These are phyloP conservation scores for Hyphopichia khmerensis DNA, from an alignment of 1,139 yeast species.

Conservation along the genomic window DNA sequence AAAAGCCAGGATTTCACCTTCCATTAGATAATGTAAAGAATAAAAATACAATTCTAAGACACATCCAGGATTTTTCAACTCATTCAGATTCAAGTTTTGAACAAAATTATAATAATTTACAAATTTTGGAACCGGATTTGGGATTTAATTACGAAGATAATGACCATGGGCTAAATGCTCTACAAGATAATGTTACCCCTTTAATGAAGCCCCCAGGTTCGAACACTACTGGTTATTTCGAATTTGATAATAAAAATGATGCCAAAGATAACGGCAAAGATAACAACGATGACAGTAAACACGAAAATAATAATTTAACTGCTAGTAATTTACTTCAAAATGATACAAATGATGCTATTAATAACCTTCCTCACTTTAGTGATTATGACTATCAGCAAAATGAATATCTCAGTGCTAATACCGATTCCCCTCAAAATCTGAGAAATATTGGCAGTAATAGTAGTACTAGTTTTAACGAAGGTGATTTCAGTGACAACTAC, in stretches of 20 bases:
- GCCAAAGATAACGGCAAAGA: no score
- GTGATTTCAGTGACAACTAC: not conserved
- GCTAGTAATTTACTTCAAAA: not conserved
- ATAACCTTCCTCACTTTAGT: not conserved
- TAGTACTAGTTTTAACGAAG: slow-evolving; percentile 3
- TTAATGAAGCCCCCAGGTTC: slow-evolving; percentile 43
- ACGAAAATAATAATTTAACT: not conserved
- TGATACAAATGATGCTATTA: not conserved
- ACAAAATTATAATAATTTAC: slow-evolving; percentile 11
- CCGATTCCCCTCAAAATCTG: slow-evolving; percentile 4
- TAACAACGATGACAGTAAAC: not conserved
- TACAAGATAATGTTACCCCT: slow-evolving; percentile 32
- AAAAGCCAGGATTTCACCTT: slow-evolving; percentile 15
- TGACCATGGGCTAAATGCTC: slow-evolving; percentile 10
- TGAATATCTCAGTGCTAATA: slow-evolving; percentile 3
- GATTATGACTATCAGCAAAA: slow-evolving; percentile 2
- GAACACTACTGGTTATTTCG: slow-evolving; percentile 34
- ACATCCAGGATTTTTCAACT: slow-evolving; percentile 8
- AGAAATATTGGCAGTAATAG: slow-evolving; percentile 1
- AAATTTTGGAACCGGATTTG: slow-evolving; percentile 19
- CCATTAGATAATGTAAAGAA: slow-evolving; percentile 15
- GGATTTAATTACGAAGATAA: slow-evolving; percentile 10
- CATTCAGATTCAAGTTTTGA: slow-evolving; percentile 11
- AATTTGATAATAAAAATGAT: slow-evolving; percentile 7
- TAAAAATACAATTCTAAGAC: slow-evolving; percentile 7